phyloP scores from a whole-genome alignment of 108 stramenopile genomes.

The Nannochloropsis granulata region DNA sequence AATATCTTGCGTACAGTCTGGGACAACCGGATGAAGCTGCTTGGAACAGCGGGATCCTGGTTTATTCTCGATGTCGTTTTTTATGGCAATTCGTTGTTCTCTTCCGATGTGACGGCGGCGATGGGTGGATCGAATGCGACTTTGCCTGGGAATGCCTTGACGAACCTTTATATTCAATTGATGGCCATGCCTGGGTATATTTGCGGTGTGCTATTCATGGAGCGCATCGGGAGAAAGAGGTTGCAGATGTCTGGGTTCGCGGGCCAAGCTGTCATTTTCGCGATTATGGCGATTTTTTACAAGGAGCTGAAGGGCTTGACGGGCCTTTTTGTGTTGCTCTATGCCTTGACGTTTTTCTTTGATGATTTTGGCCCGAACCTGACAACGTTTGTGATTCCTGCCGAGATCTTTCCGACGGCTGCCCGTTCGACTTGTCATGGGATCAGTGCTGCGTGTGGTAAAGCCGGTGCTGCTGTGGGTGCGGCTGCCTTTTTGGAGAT shows the following conservation, averaged over 20 bases:
- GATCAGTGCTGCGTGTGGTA: constrained; percentile 37
- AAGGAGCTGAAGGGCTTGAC: not conserved
- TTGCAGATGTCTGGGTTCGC: constrained; percentile 36
- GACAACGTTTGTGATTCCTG: constrained; percentile 37
- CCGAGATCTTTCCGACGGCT: constrained; percentile 30
- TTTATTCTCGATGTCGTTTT: constrained; percentile 44
- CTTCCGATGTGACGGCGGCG: constrained; percentile 4
- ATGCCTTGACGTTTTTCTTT: constrained; percentile 4
- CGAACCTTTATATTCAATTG: constrained; percentile 16
- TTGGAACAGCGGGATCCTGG: constrained; percentile 45
- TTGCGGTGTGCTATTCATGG: constrained; percentile 28
- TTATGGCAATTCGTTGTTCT: constrained; percentile 31
- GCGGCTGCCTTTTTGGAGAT: not conserved
- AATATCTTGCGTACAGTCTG: not conserved
- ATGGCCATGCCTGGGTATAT: constrained; percentile 42
- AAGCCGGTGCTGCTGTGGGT: constrained; percentile 26
- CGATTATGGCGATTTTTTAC: not conserved
- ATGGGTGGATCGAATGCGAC: constrained; percentile 1
- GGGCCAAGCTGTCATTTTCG: not conserved
- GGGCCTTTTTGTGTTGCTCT: not conserved
- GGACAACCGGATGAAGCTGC: not conserved
- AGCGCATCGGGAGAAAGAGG: constrained; percentile 32
- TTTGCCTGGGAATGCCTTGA: not conserved
- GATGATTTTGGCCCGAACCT: constrained; percentile 26
- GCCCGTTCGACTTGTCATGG: constrained; percentile 31